Conservation (phyloP, 2,329 filamentous ascomycete genomes). For the Colletotrichum nymphaeae region DNA sequence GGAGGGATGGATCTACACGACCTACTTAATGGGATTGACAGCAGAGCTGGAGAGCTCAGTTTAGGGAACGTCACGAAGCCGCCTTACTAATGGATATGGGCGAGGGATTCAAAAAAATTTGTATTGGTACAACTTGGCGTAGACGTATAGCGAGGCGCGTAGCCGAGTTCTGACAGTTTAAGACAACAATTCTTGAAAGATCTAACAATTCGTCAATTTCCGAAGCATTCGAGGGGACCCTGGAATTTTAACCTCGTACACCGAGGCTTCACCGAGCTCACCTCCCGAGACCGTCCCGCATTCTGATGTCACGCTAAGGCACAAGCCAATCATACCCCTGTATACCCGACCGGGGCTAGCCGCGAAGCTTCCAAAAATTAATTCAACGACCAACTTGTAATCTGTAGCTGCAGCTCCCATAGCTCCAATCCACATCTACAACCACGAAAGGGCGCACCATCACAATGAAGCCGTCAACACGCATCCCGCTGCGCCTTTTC, state of each 20-base stretch:
- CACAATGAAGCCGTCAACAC: slow-evolving; percentile 55
- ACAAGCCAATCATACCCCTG: slow-evolving; percentile 21
- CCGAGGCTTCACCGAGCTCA: slow-evolving; percentile 20
- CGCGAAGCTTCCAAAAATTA: slow-evolving; percentile 27
- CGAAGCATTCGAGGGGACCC: neutral
- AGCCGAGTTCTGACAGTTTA: slow-evolving; percentile 25
- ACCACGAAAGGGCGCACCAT: neutral
- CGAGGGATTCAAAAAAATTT: slow-evolving; percentile 8
- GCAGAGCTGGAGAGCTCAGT: slow-evolving; percentile 56
- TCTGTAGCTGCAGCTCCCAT: neutral
- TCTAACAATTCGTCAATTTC: neutral
- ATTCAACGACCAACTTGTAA: slow-evolving; percentile 12
- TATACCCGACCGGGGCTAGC: neutral
- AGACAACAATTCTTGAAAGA: slow-evolving; percentile 5
- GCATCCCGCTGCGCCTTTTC: slow-evolving; percentile 47
- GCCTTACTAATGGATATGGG: slow-evolving; percentile 53
- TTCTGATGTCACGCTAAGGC: slow-evolving; percentile 23
- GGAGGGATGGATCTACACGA: slow-evolving; percentile 60
- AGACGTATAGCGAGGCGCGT: slow-evolving; percentile 34
- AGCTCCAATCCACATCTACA: neutral
- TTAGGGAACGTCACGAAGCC: slow-evolving; percentile 60
- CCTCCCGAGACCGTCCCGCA: neutral
- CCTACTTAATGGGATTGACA: slow-evolving; percentile 63
- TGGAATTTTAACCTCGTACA: neutral
- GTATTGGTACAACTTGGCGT: slow-evolving; percentile 32